These are phyloP conservation scores for Zea luxurians DNA, from an alignment of 176 grass and related monocot genomes.

Conservation along the genomic window DNA sequence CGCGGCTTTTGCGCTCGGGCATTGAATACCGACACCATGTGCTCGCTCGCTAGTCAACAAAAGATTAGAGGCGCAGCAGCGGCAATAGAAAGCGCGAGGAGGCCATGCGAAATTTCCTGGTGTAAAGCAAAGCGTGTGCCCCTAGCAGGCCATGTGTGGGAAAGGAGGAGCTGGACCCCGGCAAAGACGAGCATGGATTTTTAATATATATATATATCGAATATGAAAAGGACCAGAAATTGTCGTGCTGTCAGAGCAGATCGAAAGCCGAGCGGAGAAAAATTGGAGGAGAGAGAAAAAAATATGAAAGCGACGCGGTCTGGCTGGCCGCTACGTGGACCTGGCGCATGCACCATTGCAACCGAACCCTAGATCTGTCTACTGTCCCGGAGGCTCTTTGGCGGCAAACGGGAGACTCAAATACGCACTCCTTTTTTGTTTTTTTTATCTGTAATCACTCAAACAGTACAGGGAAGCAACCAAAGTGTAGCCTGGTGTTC, in stretches of 20 bases:
- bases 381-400: neutral
- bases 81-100: constrained; percentile 2
- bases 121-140: constrained; percentile 36
- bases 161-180: constrained; percentile 47
- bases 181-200: constrained; percentile 46
- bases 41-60: constrained; percentile 12
- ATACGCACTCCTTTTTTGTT: neutral
- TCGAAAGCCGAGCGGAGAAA: constrained; percentile 40
- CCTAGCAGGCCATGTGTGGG: constrained; percentile 43
- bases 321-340: neutral
- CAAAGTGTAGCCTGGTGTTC: too few species aligned
- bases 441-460: neutral
- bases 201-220: constrained; percentile 44
- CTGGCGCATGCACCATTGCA: constrained; percentile 38
- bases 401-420: neutral
- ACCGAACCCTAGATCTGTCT: constrained; percentile 19
- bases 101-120: constrained; percentile 5
- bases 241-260: constrained; percentile 45
- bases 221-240: constrained; percentile 45
- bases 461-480: too few species aligned
- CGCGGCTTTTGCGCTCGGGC: too few species aligned
- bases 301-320: constrained; percentile 42
- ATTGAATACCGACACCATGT: too few species aligned
- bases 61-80: neutral
- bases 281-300: constrained; percentile 46